Percentiles rank a stretch among this genome's conserved stretches.
These are phyloP conservation scores for Myxozyma nipponensis DNA, from an alignment of 805 yeast genomes.

Conservation along the genomic window DNA sequence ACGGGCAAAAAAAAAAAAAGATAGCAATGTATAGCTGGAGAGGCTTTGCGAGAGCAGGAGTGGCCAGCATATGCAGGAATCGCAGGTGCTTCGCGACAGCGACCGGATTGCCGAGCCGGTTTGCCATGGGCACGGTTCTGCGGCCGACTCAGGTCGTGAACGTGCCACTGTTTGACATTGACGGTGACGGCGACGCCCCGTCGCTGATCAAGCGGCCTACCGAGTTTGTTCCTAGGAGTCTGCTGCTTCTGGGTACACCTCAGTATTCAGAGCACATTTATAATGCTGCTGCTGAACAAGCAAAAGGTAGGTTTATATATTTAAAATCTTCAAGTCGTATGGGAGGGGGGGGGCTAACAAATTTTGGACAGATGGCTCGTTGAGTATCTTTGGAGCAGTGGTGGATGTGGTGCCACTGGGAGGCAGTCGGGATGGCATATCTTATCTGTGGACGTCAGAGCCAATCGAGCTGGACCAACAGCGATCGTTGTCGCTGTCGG, in stretches of 20 bases:
- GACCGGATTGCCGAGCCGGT: background rate
- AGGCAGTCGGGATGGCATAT: constrained; percentile 25
- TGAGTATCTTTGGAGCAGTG: constrained; percentile 8
- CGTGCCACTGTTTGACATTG: constrained; percentile 2
- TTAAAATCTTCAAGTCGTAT: background rate
- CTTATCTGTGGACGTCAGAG: constrained; percentile 21
- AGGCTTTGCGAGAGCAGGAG: too few species aligned
- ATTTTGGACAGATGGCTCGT: background rate
- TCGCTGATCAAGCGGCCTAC: constrained; percentile 8
- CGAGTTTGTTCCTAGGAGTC: constrained; percentile 13
- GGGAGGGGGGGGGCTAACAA: background rate
- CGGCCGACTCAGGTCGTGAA: constrained; percentile 11
- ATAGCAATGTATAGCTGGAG: too few species aligned
- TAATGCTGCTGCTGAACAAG: constrained; percentile 9
- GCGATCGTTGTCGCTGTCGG: constrained; percentile 1
- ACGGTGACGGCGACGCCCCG: background rate
- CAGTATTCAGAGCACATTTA: constrained; percentile 35
- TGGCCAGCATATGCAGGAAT: too few species aligned
- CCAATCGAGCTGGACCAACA: constrained; percentile 8
- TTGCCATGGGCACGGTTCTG: constrained; percentile 20
- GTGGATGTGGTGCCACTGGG: constrained; percentile 26
- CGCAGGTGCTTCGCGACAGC: background rate
- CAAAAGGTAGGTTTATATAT: background rate
- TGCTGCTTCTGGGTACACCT: constrained; percentile 38
- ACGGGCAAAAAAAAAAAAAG: too few species aligned